phyloP scores from a whole-genome alignment of 352 stramenopile species.

The Phytophthora aleatoria region DNA sequence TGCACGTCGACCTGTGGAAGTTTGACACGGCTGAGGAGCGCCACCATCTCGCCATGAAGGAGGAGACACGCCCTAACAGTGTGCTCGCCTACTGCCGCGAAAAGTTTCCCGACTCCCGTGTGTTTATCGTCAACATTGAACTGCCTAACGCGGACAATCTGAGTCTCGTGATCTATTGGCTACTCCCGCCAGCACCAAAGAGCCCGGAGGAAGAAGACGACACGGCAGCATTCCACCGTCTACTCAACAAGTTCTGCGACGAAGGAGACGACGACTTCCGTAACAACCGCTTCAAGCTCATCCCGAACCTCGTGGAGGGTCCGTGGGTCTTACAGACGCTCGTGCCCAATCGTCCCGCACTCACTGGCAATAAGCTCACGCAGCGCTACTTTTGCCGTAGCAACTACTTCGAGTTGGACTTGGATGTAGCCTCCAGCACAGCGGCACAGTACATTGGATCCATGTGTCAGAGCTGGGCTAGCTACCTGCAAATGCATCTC shows the following conservation, averaged over 20 bases:
- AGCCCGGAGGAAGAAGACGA: conserved; percentile 9
- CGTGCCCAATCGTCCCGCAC: conserved; percentile 82
- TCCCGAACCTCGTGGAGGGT: conserved; percentile 84
- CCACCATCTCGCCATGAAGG: conserved; percentile 60
- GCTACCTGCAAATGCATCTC: conserved; percentile 79
- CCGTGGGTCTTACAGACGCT: conserved; percentile 84
- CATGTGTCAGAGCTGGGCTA: conserved; percentile 79
- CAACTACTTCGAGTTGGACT: conserved; percentile 89
- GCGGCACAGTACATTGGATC: conserved; percentile 80
- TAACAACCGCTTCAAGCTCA: conserved; percentile 88
- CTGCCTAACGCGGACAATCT: conserved; percentile 75
- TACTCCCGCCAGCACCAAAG: conserved; percentile 39
- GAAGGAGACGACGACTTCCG: conserved; percentile 54
- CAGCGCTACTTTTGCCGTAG: conserved; percentile 80
- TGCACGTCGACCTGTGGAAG: conserved; percentile 75
- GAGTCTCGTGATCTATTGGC: conserved; percentile 81
- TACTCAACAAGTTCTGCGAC: conserved; percentile 64
- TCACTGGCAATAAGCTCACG: conserved; percentile 88
- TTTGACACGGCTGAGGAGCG: conserved; percentile 45
- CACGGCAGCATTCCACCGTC: conserved; percentile 52
- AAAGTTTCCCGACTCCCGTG: conserved; percentile 58
- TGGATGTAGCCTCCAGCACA: conserved; percentile 83
- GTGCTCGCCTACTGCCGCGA: conserved; percentile 53
- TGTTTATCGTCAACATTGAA: conserved; percentile 90
- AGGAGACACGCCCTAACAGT: conserved; percentile 48